These are phyloP conservation scores for Apiotrichum gamsii DNA, from an alignment of 1,284 basidiomycete species.

Conservation along the genomic window DNA sequence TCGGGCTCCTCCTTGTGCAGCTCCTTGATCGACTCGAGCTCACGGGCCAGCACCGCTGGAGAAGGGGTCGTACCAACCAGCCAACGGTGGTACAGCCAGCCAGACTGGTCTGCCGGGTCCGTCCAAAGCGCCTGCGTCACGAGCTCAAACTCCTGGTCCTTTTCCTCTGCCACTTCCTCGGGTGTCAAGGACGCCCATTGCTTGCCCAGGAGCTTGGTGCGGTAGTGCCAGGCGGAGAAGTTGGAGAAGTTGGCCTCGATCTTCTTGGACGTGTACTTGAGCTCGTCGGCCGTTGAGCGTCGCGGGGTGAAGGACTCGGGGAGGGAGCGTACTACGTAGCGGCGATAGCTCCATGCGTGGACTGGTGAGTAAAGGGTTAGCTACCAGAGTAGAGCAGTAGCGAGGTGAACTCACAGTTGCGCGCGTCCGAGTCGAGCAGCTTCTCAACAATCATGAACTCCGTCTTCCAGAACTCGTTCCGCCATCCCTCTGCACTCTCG, in stretches of 20 bases:
- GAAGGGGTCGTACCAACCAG: constrained; percentile 68
- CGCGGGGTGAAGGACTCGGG: constrained; percentile 49
- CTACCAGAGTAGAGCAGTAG: neutral
- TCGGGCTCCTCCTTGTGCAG: constrained; percentile 86
- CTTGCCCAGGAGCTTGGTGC: constrained; percentile 70
- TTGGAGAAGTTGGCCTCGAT: constrained; percentile 95
- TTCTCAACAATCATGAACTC: constrained; percentile 81
- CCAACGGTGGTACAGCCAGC: constrained; percentile 98
- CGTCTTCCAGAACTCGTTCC: constrained; percentile 66
- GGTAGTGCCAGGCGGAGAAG: constrained; percentile 98
- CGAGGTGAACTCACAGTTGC: constrained; percentile 77
- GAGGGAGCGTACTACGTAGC: constrained; percentile 69
- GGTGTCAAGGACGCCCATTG: constrained; percentile 60
- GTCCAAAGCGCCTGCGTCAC: constrained; percentile 93
- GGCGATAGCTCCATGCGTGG: constrained; percentile 84
- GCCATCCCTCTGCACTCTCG: constrained; percentile 58
- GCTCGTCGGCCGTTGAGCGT: constrained; percentile 53
- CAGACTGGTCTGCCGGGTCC: constrained; percentile 90
- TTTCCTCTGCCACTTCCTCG: constrained; percentile 53
- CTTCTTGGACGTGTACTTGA: constrained; percentile 78
- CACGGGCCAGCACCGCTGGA: constrained; percentile 59
- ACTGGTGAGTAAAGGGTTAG: constrained; percentile 57
- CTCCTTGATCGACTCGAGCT: constrained; percentile 74
- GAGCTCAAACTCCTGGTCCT: constrained; percentile 79
- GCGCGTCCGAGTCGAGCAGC: constrained; percentile 77